phyloP scores from a whole-genome alignment of 2,329 filamentous ascomycete species.

The Purpureocillium lavendulum region DNA sequence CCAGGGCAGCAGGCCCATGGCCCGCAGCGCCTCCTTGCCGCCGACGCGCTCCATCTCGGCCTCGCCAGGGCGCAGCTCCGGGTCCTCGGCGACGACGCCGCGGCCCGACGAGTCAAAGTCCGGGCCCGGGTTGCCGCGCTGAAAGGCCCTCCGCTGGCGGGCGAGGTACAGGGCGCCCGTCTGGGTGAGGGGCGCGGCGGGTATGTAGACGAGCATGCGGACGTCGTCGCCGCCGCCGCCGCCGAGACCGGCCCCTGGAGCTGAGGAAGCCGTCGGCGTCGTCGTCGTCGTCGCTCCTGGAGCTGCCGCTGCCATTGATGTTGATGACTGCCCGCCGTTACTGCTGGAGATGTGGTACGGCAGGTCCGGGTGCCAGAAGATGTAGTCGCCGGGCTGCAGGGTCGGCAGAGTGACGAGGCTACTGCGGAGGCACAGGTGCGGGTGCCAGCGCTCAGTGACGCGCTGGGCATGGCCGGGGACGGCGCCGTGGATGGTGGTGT shows the following conservation, averaged over 20 bases:
- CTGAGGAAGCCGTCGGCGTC: too few relatives aligned
- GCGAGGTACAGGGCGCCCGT: conserved; percentile 50
- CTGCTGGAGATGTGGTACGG: conserved; percentile 45
- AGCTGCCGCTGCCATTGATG: conserved; percentile 8
- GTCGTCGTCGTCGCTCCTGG: neutral
- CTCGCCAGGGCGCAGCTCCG: conserved; percentile 38
- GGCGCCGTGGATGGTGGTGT: conserved; percentile 49
- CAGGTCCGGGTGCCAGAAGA: conserved; percentile 50
- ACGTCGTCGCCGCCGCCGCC: conserved; percentile 19
- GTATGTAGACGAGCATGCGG: conserved; percentile 46
- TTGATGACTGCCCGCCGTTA: conserved; percentile 17
- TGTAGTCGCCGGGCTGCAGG: conserved; percentile 47
- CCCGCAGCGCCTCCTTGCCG: conserved; percentile 40
- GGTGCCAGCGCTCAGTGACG: conserved; percentile 49
- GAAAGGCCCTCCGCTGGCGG: conserved; percentile 48
- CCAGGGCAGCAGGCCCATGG: conserved; percentile 40
- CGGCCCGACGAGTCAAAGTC: conserved; percentile 48
- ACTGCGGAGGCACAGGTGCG: conserved; percentile 42
- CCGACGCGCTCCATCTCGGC: conserved; percentile 43
- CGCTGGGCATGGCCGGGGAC: conserved; percentile 50
- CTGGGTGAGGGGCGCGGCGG: conserved; percentile 47
- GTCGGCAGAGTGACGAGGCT: conserved; percentile 48
- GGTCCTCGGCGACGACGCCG: conserved; percentile 39
- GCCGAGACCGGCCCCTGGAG: too few relatives aligned
- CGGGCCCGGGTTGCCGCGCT: conserved; percentile 43